Base-by-base conservation (phyloP, 768 basidiomycete genomes). In the Agaricus sinodeliciosus region DNA sequence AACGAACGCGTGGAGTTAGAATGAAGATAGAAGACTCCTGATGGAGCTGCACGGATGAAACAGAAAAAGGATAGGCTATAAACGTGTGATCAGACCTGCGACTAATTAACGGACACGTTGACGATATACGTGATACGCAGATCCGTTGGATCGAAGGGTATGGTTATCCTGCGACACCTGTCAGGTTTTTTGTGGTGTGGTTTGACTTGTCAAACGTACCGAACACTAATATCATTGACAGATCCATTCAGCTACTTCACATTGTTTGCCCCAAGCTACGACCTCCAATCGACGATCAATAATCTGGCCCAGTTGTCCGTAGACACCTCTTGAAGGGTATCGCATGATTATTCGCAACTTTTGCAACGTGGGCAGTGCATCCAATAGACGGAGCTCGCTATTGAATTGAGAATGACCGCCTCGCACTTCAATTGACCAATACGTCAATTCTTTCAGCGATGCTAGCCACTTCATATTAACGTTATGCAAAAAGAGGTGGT, bases 231-330 rank as follows among this genome's bases (percentile, higher is more conserved):
- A 11, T n/a, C 40, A 49, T 36, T 40, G 25, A 49, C 19, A 13
- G 25, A 49, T 40, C 48, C 48, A 49, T n/a, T 49, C 48, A 12
- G 16, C 15, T n/a, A 49, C 37, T 22, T 42, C 48, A n/a, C n/a
- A 16, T 25, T 39, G 37, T 11, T 49, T 49, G 4, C 40, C 39
- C 48, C 48, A 49, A 3, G 48, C 22, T 6, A 49, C 1, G 3
- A 49, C 48, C 26, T 40, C 37, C 15, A 49, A 27, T 16, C 48
- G 48, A 28, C 13, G 37, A n/a, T 49, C 48, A 3, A 3, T 27
- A 15, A 49, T 18, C n/a, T 11, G 39, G 6, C n/a, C 5, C 13
- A 49, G 43, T 34, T 45, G 43, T 22, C 2, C 2, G 12, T 44
- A 43, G 25, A 51, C 43, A 9, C 9, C n/a, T n/a, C 18, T 9